Percentiles rank a stretch among this genome's conserved stretches.
Evolutionary conservation across 768 basidiomycete species (phyloP).

Genomic region (Cyclocybe cylindracea): DNA sequence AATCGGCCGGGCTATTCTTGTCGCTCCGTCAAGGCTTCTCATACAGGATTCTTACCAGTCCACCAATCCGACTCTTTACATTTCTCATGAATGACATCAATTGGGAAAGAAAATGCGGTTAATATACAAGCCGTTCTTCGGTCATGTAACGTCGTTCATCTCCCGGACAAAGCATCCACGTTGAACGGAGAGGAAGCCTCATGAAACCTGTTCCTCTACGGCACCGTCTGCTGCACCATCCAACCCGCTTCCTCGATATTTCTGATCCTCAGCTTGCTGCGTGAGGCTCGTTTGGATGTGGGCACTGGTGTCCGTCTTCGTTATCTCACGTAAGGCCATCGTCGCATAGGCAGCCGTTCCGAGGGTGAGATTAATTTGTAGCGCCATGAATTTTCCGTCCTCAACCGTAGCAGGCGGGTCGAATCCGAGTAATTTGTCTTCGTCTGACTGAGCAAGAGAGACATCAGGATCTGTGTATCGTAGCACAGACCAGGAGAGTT

Average conservation of each 20-base stretch:
- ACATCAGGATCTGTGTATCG: slow-evolving; percentile 94
- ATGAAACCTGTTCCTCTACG: slow-evolving; percentile 1
- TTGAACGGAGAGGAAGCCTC: background rate
- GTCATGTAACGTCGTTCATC: background rate
- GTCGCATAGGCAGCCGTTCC: slow-evolving; percentile 96
- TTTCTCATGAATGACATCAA: background rate
- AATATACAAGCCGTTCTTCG: too few relatives aligned
- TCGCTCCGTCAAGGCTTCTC: background rate
- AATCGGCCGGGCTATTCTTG: slow-evolving; percentile 12
- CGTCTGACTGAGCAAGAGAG: slow-evolving; percentile 90
- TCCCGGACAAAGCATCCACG: background rate
- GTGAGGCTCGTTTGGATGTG: slow-evolving; percentile 87
- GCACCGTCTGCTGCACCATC: slow-evolving; percentile 31
- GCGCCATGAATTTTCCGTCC: slow-evolving; percentile 82
- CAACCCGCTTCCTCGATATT: slow-evolving; percentile 59
- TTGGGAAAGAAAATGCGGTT: too few relatives aligned
- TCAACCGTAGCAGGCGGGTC: slow-evolving; percentile 66
- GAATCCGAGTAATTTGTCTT: slow-evolving; percentile 85
- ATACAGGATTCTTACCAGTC: too few relatives aligned
- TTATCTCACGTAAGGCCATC: slow-evolving; percentile 94
- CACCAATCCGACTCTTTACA: background rate
- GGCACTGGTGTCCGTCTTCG: slow-evolving; percentile 93
- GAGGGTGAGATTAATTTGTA: slow-evolving; percentile 84
- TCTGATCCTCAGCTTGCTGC: slow-evolving; percentile 77
- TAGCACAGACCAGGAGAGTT: slow-evolving; percentile 79